Base-by-base conservation (phyloP, 1,284 basidiomycete species). In the Ustilago loliicola region DNA sequence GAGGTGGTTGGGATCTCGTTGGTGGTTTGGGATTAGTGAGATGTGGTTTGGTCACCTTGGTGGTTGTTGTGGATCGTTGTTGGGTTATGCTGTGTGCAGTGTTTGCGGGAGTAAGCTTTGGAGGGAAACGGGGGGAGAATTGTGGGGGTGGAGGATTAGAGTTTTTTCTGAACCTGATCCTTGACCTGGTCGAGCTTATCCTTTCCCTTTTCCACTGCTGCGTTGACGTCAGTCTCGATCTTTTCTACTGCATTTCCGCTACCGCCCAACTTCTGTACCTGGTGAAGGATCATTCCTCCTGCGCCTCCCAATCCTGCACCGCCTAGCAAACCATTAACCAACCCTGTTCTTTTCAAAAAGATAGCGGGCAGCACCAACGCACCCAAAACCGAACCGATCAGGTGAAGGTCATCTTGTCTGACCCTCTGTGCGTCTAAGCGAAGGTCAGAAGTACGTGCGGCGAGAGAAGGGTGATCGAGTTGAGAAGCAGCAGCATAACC, bases 241-340 rank as follows among this genome's bases (percentile, higher is more conserved):
- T 51, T 27, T 0, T 19, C 29, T 0, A 56, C 29, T 0, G 34
- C 34, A 19, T 45, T 50, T 5, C 19, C 48, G 0, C 27, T 19
- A 13, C 72, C 65, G 4, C 54, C 29, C 40, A 62, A 60, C 25
- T 30, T 76, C 50, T 83, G 80, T 0, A 80, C 68, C 1, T 72
- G 66, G 64, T 79, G 72, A 2, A 80, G 77, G 8, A 83, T 34
- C 40, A 85, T 30, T 9, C 83, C 84, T 2, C 54, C 66, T 0
- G 77, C 73, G 6, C 84, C 77, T 13, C 84, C 84, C 15, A 85
- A 52, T 45, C 84, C 83, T 0, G 79, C 79, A 7, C 84, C 84
- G 23, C 84, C 84, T 17, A 84, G 61, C 11, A 83, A 47, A 17
- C 84, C 84, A 47, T 84, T 84, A 5, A 85, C 21, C n/a, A 85